A percentile compares a stretch with the other conserved stretches of the same genome.
Evolutionary conservation across 148 eudicot genomes (phyloP).

Genomic region (Linanthus parryae): DNA sequence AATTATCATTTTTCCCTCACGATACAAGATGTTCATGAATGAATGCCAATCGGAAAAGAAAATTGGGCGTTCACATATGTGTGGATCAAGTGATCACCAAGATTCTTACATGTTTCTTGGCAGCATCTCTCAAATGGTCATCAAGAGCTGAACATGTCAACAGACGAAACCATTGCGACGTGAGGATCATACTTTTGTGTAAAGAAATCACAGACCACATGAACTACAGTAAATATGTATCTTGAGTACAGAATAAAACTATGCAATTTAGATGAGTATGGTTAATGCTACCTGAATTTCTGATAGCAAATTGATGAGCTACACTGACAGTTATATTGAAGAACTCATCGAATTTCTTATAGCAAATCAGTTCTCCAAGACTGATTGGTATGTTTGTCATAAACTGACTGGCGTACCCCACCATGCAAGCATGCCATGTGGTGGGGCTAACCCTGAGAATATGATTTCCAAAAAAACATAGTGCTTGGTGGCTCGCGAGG

Average conservation of each 20-base stretch:
- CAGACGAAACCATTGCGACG: not conserved
- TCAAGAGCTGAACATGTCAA: conserved; percentile 30
- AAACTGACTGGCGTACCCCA: conserved; percentile 75
- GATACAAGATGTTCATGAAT: conserved; percentile 4
- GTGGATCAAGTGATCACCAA: too few relatives aligned
- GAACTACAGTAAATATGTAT: too few relatives aligned
- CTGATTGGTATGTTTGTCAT: conserved; percentile 60
- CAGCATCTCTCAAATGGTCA: conserved; percentile 12
- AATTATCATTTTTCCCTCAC: too few relatives aligned
- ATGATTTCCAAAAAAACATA: too few relatives aligned
- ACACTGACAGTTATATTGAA: conserved; percentile 53
- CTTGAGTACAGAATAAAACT: too few relatives aligned
- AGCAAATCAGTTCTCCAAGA: too few relatives aligned
- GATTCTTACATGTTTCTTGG: conserved; percentile 26
- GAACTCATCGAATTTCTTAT: too few relatives aligned
- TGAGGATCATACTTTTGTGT: not conserved
- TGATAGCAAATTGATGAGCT: conserved; percentile 51
- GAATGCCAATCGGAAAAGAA: conserved; percentile 5
- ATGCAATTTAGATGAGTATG: too few relatives aligned
- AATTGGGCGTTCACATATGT: conserved; percentile 21
- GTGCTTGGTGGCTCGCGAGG: too few relatives aligned
- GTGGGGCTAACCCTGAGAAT: too few relatives aligned
- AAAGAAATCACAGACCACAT: not conserved
- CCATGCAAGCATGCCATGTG: too few relatives aligned
- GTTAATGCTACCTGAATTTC: conserved; percentile 61